Evolutionary conservation across 805 yeast species (phyloP).

Genomic region (Ogataea parapolymorpha): DNA sequence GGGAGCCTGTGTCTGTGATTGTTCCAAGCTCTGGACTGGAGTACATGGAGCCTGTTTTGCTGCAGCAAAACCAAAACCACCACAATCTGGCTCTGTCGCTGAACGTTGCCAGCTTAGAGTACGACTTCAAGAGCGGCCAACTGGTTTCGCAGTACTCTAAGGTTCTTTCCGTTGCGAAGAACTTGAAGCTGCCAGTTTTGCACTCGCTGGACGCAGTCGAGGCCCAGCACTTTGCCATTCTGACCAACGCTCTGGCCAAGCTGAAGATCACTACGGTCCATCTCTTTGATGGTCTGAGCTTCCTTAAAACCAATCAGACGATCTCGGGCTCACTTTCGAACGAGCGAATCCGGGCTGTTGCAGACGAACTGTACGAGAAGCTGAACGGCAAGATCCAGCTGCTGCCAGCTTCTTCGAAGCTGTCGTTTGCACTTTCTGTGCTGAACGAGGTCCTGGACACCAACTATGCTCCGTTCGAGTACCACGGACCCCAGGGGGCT

Average conservation of each 20-base stretch:
- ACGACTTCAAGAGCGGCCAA: constrained; percentile 48
- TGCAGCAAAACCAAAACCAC: constrained; percentile 31
- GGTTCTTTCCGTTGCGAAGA: constrained; percentile 59
- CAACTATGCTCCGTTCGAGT: constrained; percentile 60
- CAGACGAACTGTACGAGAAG: constrained; percentile 36
- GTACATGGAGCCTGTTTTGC: constrained; percentile 62
- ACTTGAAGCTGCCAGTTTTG: constrained; percentile 63
- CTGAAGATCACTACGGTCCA: constrained; percentile 64
- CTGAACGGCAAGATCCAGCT: constrained; percentile 24
- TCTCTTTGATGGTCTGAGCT: constrained; percentile 77
- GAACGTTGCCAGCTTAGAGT: constrained; percentile 75
- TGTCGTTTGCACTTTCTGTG: constrained; percentile 44
- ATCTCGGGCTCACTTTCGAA: constrained; percentile 42
- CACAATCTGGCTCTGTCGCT: constrained; percentile 56
- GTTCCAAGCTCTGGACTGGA: constrained; percentile 67
- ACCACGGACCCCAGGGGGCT: constrained; percentile 59
- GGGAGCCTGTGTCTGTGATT: constrained; percentile 38
- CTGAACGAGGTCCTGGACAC: constrained; percentile 57
- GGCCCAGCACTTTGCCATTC: constrained; percentile 62
- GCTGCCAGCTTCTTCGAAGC: constrained; percentile 31
- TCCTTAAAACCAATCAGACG: constrained; percentile 48
- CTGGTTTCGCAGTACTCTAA: constrained; percentile 63
- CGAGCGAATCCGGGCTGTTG: constrained; percentile 39
- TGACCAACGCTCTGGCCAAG: constrained; percentile 62
- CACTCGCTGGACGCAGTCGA: constrained; percentile 63